Evolutionary conservation across 306 rosid genomes (phyloP), one percentile per base, ranked within the genome.

Genomic region (Medicago lupulina): DNA sequence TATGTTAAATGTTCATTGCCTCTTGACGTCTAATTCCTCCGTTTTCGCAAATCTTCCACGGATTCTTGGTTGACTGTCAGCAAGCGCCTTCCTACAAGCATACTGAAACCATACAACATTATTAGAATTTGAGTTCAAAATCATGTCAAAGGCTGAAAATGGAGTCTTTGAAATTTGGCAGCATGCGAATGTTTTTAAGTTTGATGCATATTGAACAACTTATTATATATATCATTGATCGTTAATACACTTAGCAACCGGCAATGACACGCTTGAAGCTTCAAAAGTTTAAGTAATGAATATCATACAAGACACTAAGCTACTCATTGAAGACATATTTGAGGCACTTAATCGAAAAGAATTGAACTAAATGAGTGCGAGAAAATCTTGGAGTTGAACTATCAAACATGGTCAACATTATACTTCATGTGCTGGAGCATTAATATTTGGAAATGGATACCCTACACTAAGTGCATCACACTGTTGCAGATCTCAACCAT

Each of bases 1-100:
- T 54, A 31, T 50, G 79, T 83, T 79, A 64, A 70, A 47, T 49
- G 78, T 39, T 83, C 54, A 86, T 67, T 77, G 84, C 87, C 92
- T 87, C 85, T 85, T 86, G 46, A 38, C 62, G 46, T 85, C 87
- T 5, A 50, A 70, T 66, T 94, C 92, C 66, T 92, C 98, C 0
- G 93, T 90, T 85, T 84, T 94, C 2, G 98, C 98, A 77, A 94
- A 94, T 87, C 98, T 90, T 87, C 98, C 98, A 1, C 98, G 93
- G 77, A 94, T 87, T 86, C 98, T 88, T 21, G 97, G 98, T 79
- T 94, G 98, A 62, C 91, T 94, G 88, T 94, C 98, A 0, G 98
- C 98, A 5, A 94, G 95, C 65, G 97, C 98, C 86, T 94, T 94
- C 91, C 97, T 94, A 88, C 98, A 94, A 39, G 97, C 97, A 59